Base-by-base conservation (phyloP, 1,284 basidiomycete genomes). In the Lignosus rhinocerotis region DNA sequence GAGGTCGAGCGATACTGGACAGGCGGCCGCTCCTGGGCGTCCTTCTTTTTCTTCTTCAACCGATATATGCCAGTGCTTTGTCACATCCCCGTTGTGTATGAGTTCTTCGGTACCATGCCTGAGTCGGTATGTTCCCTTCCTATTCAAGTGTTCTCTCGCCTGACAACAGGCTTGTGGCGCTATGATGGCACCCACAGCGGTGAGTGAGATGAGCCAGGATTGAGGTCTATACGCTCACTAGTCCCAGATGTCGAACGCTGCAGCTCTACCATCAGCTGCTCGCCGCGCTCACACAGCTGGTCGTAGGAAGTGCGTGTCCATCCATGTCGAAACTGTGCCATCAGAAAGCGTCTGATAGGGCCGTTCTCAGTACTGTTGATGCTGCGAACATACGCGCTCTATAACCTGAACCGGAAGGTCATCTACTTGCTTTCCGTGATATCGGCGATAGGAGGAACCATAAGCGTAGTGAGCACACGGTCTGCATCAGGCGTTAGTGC, bases 1-100 rank as follows among this genome's bases (percentile, higher is more conserved):
- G 53, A 72, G 64, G 51, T 73, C 61, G 63, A 36, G 30, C 50
- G 45, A 9, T 62, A 54, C 39, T 56, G 56, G 55, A 51, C 33
- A n/a, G 5, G 41, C n/a, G n/a, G 17, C 16, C 30, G 52, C 21
- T 49, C 47, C 5, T 45, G 42, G 42, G 42, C 49, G 10, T 56
- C 45, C 2, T 54, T 61, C 56, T 56, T 63, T 58, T 42, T 54
- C 56, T 51, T 58, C 59, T 19, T 55, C 25, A 38, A 56, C 32
- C 51, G 58, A 14, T 56, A 60, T 33, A 43, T 56, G 38, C 25
- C 45, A 11, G 30, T 60, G 42, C n/a, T 55, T 11, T 48, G 45
- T 19, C 33, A 38, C 25, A 19, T 60, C 16, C 58, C 58, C 2
- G 39, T 52, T 12, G 19, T 56, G 11, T 56, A 47, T 30, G 58